Percentiles rank a stretch among this genome's conserved stretches.
Conservation (phyloP, 345 rosid genomes). For the Hibiscus mutabilis region DNA sequence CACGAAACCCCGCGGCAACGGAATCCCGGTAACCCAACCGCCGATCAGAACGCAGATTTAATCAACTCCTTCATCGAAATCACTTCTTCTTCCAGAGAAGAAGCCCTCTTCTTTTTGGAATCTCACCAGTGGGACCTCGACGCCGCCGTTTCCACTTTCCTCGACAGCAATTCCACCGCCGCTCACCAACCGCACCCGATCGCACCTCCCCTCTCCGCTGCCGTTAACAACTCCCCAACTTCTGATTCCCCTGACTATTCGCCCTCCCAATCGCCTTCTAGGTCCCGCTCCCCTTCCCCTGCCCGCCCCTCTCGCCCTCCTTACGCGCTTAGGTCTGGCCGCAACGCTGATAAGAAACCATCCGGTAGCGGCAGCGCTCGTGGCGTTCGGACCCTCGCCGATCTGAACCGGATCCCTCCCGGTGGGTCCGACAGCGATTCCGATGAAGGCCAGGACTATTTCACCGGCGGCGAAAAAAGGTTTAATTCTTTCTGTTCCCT, state of each 20-base stretch:
- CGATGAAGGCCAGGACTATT: constrained; percentile 63
- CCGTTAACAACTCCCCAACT: neutral
- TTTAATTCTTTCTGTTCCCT: constrained; percentile 3
- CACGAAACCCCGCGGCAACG: constrained; percentile 21
- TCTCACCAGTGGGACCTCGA: constrained; percentile 85
- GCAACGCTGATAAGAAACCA: constrained; percentile 28
- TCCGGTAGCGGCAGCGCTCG: constrained; percentile 40
- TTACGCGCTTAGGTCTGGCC: constrained; percentile 52
- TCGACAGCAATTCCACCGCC: constrained; percentile 40
- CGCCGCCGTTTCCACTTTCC: constrained; percentile 86
- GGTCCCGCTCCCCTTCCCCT: constrained; percentile 58
- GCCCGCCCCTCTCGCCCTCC: constrained; percentile 37
- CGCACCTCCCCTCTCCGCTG: constrained; percentile 12
- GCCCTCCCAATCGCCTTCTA: constrained; percentile 52
- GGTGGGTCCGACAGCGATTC: constrained; percentile 42
- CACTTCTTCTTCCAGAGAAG: constrained; percentile 71
- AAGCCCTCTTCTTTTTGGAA: constrained; percentile 84
- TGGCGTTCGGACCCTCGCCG: constrained; percentile 77
- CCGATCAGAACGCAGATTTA: constrained; percentile 18
- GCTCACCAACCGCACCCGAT: constrained; percentile 7
- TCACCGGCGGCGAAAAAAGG: constrained; percentile 92
- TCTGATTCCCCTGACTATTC: neutral
- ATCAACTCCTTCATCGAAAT: constrained; percentile 74
- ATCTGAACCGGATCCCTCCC: constrained; percentile 55
- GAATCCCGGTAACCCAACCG: constrained; percentile 6